Percentiles rank a stretch among this genome's conserved stretches.
phyloP scores from a whole-genome alignment of 768 basidiomycete genomes.

The Ephemerocybe angulata region DNA sequence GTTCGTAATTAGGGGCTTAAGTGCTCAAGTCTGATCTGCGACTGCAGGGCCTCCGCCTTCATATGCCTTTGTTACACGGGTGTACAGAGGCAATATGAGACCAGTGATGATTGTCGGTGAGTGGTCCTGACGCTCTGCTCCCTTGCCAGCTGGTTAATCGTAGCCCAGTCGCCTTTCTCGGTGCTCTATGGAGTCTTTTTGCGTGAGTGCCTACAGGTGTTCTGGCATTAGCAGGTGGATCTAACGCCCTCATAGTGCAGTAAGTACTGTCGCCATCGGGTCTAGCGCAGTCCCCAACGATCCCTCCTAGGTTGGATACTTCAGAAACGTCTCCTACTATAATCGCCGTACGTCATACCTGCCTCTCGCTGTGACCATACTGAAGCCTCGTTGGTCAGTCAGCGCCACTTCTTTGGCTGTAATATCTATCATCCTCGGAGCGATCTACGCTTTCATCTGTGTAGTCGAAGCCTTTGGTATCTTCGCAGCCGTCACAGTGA shows the following conservation, averaged over 20 bases:
- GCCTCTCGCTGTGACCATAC: not conserved
- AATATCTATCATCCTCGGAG: conserved; percentile 58
- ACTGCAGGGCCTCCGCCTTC: conserved; percentile 46
- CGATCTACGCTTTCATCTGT: conserved; percentile 44
- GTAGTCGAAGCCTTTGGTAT: conserved; percentile 45
- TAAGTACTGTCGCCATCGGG: conserved; percentile 20
- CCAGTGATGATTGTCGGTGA: conserved; percentile 53
- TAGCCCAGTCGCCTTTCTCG: conserved; percentile 38
- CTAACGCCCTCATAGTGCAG: conserved; percentile 23
- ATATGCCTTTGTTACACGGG: conserved; percentile 55
- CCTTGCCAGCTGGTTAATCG: not conserved
- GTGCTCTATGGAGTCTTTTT: conserved; percentile 57
- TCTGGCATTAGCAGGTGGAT: not conserved
- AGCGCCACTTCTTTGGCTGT: conserved; percentile 43
- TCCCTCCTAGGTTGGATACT: conserved; percentile 54
- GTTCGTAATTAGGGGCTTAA: not conserved
- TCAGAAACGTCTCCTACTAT: conserved; percentile 49
- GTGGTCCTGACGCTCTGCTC: conserved; percentile 6
- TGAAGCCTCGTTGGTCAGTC: conserved; percentile 22
- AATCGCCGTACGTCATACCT: conserved; percentile 39
- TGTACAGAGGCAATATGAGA: conserved; percentile 56
- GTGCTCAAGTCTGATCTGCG: not conserved
- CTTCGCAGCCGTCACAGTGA: conserved; percentile 45
- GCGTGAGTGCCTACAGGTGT: conserved; percentile 44
- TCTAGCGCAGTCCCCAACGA: not conserved